Evolutionary conservation across 495 filamentous ascomycete species (phyloP).

Genomic region (Aspergillus conjunctus): DNA sequence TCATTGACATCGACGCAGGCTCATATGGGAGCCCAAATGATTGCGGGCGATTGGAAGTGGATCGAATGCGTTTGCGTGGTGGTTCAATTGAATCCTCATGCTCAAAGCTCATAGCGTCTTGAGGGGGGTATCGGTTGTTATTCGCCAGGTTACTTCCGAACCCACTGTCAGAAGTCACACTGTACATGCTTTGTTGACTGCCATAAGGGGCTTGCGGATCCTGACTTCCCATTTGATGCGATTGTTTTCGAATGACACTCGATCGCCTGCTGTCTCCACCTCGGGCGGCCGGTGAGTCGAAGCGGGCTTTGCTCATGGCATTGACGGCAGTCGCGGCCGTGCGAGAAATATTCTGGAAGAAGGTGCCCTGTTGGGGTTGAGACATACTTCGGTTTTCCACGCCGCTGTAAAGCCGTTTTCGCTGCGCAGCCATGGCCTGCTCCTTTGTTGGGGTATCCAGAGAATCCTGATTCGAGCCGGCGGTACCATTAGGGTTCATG

Average conservation of each 20-base stretch:
- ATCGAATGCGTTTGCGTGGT: constrained; percentile 77
- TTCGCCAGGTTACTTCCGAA: constrained; percentile 55
- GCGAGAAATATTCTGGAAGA: constrained; percentile 94
- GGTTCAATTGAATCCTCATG: constrained; percentile 70
- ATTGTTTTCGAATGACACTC: constrained; percentile 52
- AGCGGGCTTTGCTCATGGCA: constrained; percentile 91
- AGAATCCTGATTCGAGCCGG: constrained; percentile 58
- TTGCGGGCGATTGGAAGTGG: constrained; percentile 51
- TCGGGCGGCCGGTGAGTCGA: constrained; percentile 81
- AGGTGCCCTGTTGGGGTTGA: constrained; percentile 71
- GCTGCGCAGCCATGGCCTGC: constrained; percentile 96
- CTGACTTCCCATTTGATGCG: constrained; percentile 65
- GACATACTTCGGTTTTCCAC: constrained; percentile 67
- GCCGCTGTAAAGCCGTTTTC: constrained; percentile 83
- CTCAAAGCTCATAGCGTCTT: constrained; percentile 51
- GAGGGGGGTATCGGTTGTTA: constrained; percentile 38
- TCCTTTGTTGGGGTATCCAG: constrained; percentile 97
- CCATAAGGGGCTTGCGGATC: constrained; percentile 57
- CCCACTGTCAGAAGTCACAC: constrained; percentile 63
- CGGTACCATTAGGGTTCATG: constrained; percentile 73
- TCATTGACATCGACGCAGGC: constrained; percentile 45
- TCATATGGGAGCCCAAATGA: constrained; percentile 41
- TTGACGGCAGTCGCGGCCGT: constrained; percentile 90
- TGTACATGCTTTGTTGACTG: constrained; percentile 71
- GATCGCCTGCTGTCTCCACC: constrained; percentile 53